phyloP scores from a whole-genome alignment of 2,329 filamentous ascomycete species.

The Fusarium cyanostomum region DNA sequence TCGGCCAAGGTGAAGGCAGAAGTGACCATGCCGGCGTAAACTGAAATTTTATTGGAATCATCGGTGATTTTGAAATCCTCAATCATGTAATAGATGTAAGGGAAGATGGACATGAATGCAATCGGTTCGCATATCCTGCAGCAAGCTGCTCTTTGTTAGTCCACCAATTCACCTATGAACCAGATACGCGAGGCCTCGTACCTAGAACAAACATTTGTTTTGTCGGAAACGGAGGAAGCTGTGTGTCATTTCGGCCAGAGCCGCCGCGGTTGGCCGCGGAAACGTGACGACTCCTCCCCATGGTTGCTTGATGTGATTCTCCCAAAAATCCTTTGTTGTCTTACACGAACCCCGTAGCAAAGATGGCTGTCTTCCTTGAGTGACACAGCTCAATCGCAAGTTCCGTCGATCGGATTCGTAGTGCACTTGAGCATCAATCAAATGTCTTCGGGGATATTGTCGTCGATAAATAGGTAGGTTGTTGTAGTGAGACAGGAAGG shows the following conservation, averaged over 20 bases:
- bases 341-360: constrained; percentile 1
- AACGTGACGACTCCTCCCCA: constrained; percentile 44
- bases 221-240: constrained; percentile 50
- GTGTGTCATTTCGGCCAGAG: constrained; percentile 34
- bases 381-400: constrained; percentile 5
- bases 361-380: background rate
- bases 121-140: constrained; percentile 98
- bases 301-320: constrained; percentile 32
- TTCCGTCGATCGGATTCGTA: constrained; percentile 12
- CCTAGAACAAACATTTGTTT: constrained; percentile 64
- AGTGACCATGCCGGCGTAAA: constrained; percentile 96
- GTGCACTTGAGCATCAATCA: constrained; percentile 15
- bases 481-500: background rate
- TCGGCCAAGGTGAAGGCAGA: constrained; percentile 96
- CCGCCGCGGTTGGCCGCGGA: constrained; percentile 37
- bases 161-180: background rate
- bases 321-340: constrained; percentile 11
- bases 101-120: constrained; percentile 99
- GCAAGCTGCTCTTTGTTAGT: constrained; percentile 66
- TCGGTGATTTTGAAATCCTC: constrained; percentile 87
- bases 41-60: constrained; percentile 80
- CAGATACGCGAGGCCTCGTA: constrained; percentile 40
- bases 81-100: constrained; percentile 98
- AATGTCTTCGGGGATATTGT: constrained; percentile 8
- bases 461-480: constrained; percentile 18